These are phyloP conservation scores for Ceratocystis alfenasii DNA, from an alignment of 2,329 filamentous ascomycete species.

Conservation along the genomic window DNA sequence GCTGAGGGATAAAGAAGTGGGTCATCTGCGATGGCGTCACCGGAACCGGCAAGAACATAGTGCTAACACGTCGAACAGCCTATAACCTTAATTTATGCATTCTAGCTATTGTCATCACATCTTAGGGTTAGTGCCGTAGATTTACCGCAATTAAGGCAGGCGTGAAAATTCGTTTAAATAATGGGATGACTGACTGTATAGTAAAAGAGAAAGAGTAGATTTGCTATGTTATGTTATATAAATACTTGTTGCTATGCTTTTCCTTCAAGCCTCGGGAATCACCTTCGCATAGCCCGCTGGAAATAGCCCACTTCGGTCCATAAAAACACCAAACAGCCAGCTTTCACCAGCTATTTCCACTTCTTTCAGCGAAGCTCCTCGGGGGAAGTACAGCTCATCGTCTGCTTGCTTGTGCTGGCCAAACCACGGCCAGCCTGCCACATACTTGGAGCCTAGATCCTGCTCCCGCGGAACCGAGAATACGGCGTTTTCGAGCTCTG, in stretches of 20 bases:
- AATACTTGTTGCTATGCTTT: neutral
- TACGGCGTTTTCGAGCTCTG: neutral
- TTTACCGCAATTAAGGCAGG: neutral
- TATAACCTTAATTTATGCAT: neutral
- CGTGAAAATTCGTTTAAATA: neutral
- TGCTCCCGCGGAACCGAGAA: constrained; percentile 11
- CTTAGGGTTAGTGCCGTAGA: neutral
- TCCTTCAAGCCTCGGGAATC: neutral
- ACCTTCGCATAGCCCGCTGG: constrained; percentile 62
- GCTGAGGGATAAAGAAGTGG: constrained; percentile 18
- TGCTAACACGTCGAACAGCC: neutral
- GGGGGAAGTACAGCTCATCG: constrained; percentile 76
- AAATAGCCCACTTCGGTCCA: constrained; percentile 66
- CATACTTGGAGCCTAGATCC: constrained; percentile 31
- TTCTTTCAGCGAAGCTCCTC: constrained; percentile 70
- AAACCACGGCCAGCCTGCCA: constrained; percentile 68
- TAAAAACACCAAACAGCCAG: constrained; percentile 82
- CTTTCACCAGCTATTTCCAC: constrained; percentile 80
- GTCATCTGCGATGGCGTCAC: constrained; percentile 20
- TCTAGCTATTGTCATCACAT: neutral
- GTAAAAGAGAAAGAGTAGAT: neutral
- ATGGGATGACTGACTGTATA: no score
- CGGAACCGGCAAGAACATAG: constrained; percentile 12
- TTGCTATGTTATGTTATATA: neutral
- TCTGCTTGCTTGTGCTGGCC: constrained; percentile 43